A percentile compares a stretch with the other conserved stretches of the same genome.
phyloP scores from a whole-genome alignment of 495 filamentous ascomycete genomes.

The Penicillium ucsense region DNA sequence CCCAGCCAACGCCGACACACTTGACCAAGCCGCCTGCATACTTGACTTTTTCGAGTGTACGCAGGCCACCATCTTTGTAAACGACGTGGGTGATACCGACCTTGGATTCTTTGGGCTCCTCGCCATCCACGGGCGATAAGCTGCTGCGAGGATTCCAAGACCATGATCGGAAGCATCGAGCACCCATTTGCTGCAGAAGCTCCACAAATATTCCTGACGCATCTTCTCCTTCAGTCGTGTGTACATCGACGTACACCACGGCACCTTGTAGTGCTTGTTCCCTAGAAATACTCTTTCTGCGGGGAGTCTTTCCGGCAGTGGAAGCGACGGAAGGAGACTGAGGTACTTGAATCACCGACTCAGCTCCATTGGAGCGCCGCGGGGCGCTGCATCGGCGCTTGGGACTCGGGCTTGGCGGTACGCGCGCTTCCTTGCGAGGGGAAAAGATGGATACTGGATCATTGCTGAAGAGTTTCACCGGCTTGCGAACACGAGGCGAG shows the following conservation, averaged over 20 bases:
- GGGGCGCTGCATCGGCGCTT: constrained; percentile 14
- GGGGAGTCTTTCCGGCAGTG: constrained; percentile 23
- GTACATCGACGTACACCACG: constrained; percentile 87
- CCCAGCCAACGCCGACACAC: constrained; percentile 82
- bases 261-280: constrained; percentile 51
- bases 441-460: constrained; percentile 9
- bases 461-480: constrained; percentile 10
- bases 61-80: constrained; percentile 83
- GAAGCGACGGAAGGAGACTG: constrained; percentile 12
- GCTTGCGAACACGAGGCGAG: constrained; percentile 23
- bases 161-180: constrained; percentile 76
- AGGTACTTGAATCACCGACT: constrained; percentile 2
- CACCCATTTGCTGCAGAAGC: constrained; percentile 75
- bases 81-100: constrained; percentile 91
- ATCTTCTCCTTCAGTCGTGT: constrained; percentile 79
- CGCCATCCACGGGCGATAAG: constrained; percentile 22
- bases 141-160: constrained; percentile 61
- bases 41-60: constrained; percentile 79
- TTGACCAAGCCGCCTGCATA: constrained; percentile 64
- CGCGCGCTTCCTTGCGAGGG: constrained; percentile 18
- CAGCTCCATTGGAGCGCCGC: constrained; percentile 6
- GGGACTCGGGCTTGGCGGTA: constrained; percentile 12
- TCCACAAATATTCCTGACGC: constrained; percentile 77
- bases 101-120: constrained; percentile 35
- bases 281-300: constrained; percentile 13